These are phyloP conservation scores for Leccinum holopus DNA, from an alignment of 1,284 basidiomycete genomes.

Conservation along the genomic window DNA sequence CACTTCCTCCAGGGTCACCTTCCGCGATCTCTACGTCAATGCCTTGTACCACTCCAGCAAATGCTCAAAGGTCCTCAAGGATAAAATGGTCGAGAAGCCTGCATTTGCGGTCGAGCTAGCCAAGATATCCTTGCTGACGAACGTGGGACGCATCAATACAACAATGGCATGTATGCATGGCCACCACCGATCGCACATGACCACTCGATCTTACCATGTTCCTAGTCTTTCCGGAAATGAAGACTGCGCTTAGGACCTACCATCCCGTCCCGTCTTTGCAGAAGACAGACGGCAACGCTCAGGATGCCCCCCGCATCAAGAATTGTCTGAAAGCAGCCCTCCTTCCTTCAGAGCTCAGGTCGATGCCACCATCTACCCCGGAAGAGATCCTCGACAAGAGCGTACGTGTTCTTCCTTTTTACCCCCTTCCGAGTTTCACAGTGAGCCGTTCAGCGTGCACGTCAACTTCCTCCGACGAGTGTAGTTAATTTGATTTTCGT, in stretches of 20 bases:
- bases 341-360: slow-evolving; percentile 69
- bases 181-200: slow-evolving; percentile 13
- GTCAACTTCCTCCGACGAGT: slow-evolving; percentile 70
- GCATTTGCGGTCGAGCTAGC: slow-evolving; percentile 81
- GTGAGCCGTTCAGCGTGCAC: slow-evolving; percentile 45
- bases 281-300: slow-evolving; percentile 61
- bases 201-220: slow-evolving; percentile 20
- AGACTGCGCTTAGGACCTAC: slow-evolving; percentile 67
- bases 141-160: slow-evolving; percentile 92
- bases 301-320: slow-evolving; percentile 73
- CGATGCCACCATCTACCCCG: slow-evolving; percentile 65
- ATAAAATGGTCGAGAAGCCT: slow-evolving; percentile 79
- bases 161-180: slow-evolving; percentile 78
- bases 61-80: slow-evolving; percentile 84
- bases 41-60: slow-evolving; percentile 76
- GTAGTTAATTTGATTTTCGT: slow-evolving; percentile 68
- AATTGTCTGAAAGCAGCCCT: slow-evolving; percentile 74
- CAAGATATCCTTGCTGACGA: slow-evolving; percentile 84
- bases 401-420: slow-evolving; percentile 40
- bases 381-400: slow-evolving; percentile 64
- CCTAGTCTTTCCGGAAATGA: slow-evolving; percentile 63
- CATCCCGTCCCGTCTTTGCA: slow-evolving; percentile 71
- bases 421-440: slow-evolving; percentile 2
- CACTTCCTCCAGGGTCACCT: no score
- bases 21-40: slow-evolving; percentile 34